A percentile compares a stretch with the other conserved stretches of the same genome.
Evolutionary conservation across 2,329 filamentous ascomycete species (phyloP).

Genomic region (Alternaria triticimaculans): DNA sequence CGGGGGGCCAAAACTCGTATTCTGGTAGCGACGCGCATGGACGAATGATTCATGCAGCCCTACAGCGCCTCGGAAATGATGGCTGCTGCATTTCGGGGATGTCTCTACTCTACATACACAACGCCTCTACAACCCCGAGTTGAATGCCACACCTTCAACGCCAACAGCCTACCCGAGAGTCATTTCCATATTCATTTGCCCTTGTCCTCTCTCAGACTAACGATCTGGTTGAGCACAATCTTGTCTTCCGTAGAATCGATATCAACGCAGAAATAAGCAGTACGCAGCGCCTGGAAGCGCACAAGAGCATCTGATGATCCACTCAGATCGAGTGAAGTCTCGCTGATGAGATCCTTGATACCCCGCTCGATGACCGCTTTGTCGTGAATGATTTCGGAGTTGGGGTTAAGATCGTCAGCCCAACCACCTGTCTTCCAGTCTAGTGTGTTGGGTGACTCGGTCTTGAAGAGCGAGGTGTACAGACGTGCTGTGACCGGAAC

Average conservation of each 20-base stretch:
- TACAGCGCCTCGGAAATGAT: not conserved
- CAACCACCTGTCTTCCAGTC: slow-evolving; percentile 75
- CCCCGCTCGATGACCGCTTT: slow-evolving; percentile 83
- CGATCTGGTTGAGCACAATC: slow-evolving; percentile 88
- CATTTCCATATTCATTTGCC: slow-evolving; percentile 23
- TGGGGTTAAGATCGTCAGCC: slow-evolving; percentile 81
- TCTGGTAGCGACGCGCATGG: not conserved
- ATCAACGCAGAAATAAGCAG: slow-evolving; percentile 87
- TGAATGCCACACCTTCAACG: not conserved
- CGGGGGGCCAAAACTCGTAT: not conserved
- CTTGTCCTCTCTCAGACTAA: slow-evolving; percentile 84
- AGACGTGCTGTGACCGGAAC: slow-evolving; percentile 71
- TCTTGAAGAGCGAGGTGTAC: slow-evolving; percentile 85
- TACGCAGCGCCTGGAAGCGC: slow-evolving; percentile 88
- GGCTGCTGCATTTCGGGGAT: not conserved
- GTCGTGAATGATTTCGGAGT: slow-evolving; percentile 80
- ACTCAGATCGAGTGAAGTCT: slow-evolving; percentile 40
- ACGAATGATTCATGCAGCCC: not conserved
- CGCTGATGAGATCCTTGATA: slow-evolving; percentile 79
- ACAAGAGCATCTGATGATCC: slow-evolving; percentile 59
- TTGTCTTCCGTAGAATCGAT: slow-evolving; percentile 72
- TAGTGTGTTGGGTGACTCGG: slow-evolving; percentile 77
- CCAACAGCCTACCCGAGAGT: not conserved
- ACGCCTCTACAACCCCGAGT: not conserved
- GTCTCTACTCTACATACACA: not conserved